Percentiles rank a stretch among this genome's conserved stretches.
These are phyloP conservation scores for Proteromonas lacertae DNA, from an alignment of 352 stramenopile genomes.

Conservation along the genomic window DNA sequence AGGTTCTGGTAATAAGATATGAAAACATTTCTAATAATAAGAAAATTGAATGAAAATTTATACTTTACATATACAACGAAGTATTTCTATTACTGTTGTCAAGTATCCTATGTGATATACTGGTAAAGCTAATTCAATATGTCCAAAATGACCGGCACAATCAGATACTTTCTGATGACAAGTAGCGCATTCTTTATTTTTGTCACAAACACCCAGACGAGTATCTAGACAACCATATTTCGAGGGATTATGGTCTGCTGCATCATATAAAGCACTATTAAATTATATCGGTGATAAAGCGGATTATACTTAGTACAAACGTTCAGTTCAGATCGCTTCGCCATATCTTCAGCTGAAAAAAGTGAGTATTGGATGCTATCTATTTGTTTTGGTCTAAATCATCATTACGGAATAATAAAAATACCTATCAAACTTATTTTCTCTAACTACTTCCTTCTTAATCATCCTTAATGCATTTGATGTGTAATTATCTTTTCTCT, in stretches of 20 bases:
- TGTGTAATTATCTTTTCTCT: no score
- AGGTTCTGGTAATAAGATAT: no score
- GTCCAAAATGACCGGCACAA: constrained; percentile 91
- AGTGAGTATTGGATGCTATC: no score
- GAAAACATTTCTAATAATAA: no score
- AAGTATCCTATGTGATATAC: constrained; percentile 99
- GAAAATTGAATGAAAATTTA: constrained; percentile 71
- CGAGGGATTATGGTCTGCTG: constrained; percentile 60
- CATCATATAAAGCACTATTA: constrained; percentile 72
- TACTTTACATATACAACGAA: constrained; percentile 89
- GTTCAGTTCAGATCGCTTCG: no score
- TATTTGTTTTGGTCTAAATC: no score
- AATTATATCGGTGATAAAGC: background rate
- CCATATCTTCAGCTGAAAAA: no score
- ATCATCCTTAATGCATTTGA: no score
- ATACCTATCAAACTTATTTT: no score
- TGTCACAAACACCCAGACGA: constrained; percentile 26
- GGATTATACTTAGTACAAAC: background rate
- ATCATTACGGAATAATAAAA: no score
- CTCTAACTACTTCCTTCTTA: no score
- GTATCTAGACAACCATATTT: constrained; percentile 69
- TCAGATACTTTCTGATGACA: constrained; percentile 39
- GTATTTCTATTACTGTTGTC: constrained; percentile 76
- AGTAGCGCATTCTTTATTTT: constrained; percentile 1
- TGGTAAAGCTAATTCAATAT: constrained; percentile 80